These are phyloP conservation scores for Calonectria fujianensis DNA, from an alignment of 2,329 filamentous ascomycete genomes.

Conservation along the genomic window DNA sequence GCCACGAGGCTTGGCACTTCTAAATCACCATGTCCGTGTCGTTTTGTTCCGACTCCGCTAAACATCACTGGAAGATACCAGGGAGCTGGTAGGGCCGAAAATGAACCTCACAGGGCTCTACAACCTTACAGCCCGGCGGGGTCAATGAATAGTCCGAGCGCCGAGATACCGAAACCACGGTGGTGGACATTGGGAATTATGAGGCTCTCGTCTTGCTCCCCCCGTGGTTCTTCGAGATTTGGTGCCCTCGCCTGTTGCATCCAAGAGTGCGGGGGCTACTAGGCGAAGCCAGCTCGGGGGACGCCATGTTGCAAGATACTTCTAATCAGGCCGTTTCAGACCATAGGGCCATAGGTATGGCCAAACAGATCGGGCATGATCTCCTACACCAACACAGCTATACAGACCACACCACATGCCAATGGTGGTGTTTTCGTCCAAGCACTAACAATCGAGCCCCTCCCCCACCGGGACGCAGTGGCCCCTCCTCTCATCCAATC, in stretches of 20 bases:
- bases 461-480: conserved; percentile 15
- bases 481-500: conserved; percentile 7
- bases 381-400: not conserved
- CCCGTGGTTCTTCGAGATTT: not conserved
- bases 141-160: not conserved
- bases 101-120: not conserved
- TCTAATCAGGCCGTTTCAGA: not conserved
- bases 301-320: not conserved
- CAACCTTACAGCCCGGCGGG: conserved; percentile 14
- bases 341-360: too few species aligned
- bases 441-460: not conserved
- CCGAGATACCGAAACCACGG: not conserved
- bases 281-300: not conserved
- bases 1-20: not conserved
- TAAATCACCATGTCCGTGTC: not conserved
- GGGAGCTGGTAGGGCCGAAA: not conserved
- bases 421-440: not conserved
- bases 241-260: not conserved
- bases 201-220: not conserved
- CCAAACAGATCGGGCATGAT: too few species aligned
- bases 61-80: not conserved
- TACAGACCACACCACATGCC: not conserved
- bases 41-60: not conserved
- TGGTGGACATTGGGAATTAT: not conserved
- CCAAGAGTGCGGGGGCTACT: not conserved